These are phyloP conservation scores for Sporothrix curviconia DNA, from an alignment of 2,329 filamentous ascomycete genomes.

Conservation along the genomic window DNA sequence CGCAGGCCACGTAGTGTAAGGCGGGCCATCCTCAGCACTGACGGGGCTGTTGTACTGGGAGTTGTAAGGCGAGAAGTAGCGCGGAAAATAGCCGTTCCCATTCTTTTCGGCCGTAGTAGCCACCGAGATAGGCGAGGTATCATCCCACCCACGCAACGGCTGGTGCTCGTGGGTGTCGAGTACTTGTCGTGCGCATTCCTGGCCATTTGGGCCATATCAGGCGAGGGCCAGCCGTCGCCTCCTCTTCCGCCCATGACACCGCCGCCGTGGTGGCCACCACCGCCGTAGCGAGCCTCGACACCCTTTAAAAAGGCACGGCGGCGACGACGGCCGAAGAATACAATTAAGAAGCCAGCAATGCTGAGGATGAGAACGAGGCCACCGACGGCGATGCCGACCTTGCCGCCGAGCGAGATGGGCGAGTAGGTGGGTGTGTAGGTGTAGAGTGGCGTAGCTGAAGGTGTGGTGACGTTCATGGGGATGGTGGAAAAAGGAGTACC, in stretches of 20 bases:
- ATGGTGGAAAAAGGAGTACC: slow-evolving; percentile 47
- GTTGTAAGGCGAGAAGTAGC: slow-evolving; percentile 54
- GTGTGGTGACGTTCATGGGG: slow-evolving; percentile 43
- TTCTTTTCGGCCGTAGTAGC: slow-evolving; percentile 27
- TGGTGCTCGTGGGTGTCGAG: slow-evolving; percentile 50
- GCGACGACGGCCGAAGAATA: slow-evolving; percentile 51
- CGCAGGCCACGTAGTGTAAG: slow-evolving; percentile 32
- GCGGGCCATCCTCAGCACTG: slow-evolving; percentile 37
- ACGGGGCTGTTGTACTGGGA: slow-evolving; percentile 55
- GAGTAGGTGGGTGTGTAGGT: slow-evolving; percentile 38
- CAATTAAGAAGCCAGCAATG: slow-evolving; percentile 44
- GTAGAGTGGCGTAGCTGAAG: slow-evolving; percentile 35
- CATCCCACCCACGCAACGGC: slow-evolving; percentile 47
- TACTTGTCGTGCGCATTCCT: slow-evolving; percentile 32
- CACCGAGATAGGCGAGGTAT: slow-evolving; percentile 42
- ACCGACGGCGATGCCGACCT: slow-evolving; percentile 53
- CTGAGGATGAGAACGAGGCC: slow-evolving; percentile 42
- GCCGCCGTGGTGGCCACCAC: slow-evolving; percentile 27
- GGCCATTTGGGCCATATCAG: slow-evolving; percentile 14
- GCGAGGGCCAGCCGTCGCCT: slow-evolving; percentile 32
- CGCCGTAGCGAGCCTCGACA: slow-evolving; percentile 34
- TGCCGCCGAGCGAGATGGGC: slow-evolving; percentile 45
- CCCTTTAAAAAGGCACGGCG: slow-evolving; percentile 45
- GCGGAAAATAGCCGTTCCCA: slow-evolving; percentile 26
- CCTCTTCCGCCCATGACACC: neutral